Conservation (phyloP, 1,284 basidiomycete species). For the Melampsora americana region DNA sequence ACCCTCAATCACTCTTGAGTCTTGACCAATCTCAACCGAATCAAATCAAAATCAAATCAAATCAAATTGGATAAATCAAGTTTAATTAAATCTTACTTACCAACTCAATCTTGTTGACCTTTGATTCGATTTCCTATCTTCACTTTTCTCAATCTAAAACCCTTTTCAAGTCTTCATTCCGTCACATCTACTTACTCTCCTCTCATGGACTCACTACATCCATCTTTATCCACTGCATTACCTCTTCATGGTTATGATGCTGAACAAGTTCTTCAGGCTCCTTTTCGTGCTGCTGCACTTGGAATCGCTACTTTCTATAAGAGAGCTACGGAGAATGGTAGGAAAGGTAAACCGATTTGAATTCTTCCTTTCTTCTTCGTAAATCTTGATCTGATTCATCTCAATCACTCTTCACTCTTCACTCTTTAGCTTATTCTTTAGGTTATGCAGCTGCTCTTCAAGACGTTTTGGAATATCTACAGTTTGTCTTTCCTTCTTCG, state of each 20-base stretch:
- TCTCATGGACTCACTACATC: constrained; percentile 38
- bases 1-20: no score
- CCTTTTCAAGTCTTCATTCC: neutral
- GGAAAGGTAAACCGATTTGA: constrained; percentile 21
- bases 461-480: constrained; percentile 34
- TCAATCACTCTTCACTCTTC: neutral
- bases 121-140: neutral
- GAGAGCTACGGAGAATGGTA: constrained; percentile 32
- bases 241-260: constrained; percentile 34
- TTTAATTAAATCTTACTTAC: no score
- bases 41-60: no score
- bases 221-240: constrained; percentile 27
- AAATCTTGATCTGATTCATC: neutral
- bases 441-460: constrained; percentile 34
- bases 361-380: neutral
- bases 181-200: neutral
- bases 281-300: constrained; percentile 36
- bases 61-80: no score
- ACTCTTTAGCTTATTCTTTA: constrained; percentile 29
- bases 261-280: constrained; percentile 34
- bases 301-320: constrained; percentile 42
- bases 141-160: neutral
- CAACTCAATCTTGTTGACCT: no score
- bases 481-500: constrained; percentile 1
- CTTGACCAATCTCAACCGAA: no score